These are phyloP conservation scores for Arxiozyma slooffiae DNA, from an alignment of 1,139 yeast genomes.

Conservation along the genomic window DNA sequence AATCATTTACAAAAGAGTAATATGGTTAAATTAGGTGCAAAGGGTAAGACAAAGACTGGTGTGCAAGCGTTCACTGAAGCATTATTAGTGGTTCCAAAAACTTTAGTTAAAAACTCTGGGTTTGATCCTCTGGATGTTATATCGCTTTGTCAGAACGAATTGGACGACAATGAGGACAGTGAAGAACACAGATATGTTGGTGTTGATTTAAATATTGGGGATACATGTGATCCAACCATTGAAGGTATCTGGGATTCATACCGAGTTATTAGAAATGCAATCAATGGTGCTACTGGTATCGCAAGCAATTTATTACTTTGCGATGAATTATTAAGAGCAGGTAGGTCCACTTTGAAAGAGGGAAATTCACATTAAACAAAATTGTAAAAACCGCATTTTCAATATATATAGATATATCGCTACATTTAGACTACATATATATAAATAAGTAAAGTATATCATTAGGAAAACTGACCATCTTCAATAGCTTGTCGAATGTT, in stretches of 20 bases:
- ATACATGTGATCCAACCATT: constrained; percentile 87
- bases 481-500: too few relatives aligned
- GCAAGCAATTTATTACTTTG: constrained; percentile 86
- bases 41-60: constrained; percentile 86
- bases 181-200: constrained; percentile 80
- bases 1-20: constrained; percentile 47
- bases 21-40: constrained; percentile 46
- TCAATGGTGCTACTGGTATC: constrained; percentile 88
- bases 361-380: constrained; percentile 25
- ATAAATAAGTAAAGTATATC: too few relatives aligned
- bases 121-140: constrained; percentile 85
- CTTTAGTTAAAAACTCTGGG: constrained; percentile 87
- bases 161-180: constrained; percentile 32
- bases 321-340: constrained; percentile 94
- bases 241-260: constrained; percentile 97
- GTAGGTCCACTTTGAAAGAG: constrained; percentile 79
- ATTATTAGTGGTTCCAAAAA: constrained; percentile 81
- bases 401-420: not conserved
- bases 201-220: constrained; percentile 82
- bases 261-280: constrained; percentile 85
- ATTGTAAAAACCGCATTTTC: not conserved
- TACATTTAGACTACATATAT: not conserved
- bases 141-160: constrained; percentile 83
- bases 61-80: constrained; percentile 91
- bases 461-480: not conserved